phyloP scores from a whole-genome alignment of 2,329 filamentous ascomycete genomes.

The Ilyonectria mors-panacis region DNA sequence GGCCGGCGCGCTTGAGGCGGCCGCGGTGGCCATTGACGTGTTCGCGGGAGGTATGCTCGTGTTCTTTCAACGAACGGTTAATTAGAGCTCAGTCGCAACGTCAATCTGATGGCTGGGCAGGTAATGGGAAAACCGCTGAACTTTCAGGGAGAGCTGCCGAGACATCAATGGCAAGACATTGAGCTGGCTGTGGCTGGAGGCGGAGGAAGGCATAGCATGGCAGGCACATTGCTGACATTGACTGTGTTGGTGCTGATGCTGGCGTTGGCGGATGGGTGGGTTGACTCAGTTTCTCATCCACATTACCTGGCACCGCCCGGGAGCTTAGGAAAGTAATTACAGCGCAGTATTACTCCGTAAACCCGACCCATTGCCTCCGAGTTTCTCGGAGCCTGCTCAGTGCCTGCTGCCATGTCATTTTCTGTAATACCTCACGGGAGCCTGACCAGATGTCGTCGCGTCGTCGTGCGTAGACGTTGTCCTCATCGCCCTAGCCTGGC shows the following conservation, averaged over 20 bases:
- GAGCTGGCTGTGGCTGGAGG: conserved; percentile 15
- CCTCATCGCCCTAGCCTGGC: conserved; percentile 1
- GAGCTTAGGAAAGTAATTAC: not conserved
- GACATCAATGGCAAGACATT: conserved; percentile 12
- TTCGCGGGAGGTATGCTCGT: conserved; percentile 19
- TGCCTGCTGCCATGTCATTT: not conserved
- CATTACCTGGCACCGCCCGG: not conserved
- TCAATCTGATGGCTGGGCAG: conserved; percentile 28
- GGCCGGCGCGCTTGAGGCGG: conserved; percentile 44
- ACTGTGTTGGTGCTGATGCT: not conserved
- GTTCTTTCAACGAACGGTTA: conserved; percentile 10
- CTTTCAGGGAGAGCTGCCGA: conserved; percentile 19
- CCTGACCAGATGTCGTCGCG: conserved; percentile 16
- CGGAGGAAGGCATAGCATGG: conserved; percentile 6
- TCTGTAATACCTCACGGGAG: not conserved
- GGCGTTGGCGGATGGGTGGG: not conserved
- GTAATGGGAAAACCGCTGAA: not conserved
- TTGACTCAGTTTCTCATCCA: conserved; percentile 7
- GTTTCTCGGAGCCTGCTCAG: not conserved
- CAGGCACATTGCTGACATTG: conserved; percentile 12
- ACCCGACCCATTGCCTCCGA: not conserved
- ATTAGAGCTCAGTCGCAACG: conserved; percentile 11
- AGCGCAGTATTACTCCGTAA: not conserved
- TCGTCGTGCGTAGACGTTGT: conserved; percentile 14
- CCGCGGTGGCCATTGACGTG: conserved; percentile 30